Conservation (phyloP, 441 rosid species). For the Croton laevigatus region DNA sequence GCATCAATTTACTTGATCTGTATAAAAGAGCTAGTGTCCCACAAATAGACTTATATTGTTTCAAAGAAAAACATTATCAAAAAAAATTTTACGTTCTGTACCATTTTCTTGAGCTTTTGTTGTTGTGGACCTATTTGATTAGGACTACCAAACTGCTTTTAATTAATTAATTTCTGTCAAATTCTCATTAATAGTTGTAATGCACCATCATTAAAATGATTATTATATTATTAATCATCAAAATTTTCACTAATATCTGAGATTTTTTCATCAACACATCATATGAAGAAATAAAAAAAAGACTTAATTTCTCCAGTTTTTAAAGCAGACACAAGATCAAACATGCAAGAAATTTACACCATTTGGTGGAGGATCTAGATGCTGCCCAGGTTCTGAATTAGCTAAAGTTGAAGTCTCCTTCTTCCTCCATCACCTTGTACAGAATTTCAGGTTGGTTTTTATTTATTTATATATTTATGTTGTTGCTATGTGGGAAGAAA, state of each 20-base stretch:
- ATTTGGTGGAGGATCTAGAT: conserved; percentile 70
- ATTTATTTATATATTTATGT: background rate
- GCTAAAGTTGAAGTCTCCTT: conserved; percentile 64
- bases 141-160: conserved; percentile 15
- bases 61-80: no score
- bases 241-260: background rate
- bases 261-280: no score
- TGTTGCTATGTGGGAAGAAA: no score
- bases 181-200: conserved; percentile 4
- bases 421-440: conserved; percentile 64
- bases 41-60: background rate
- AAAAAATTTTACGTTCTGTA: background rate
- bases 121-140: conserved; percentile 20
- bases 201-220: background rate
- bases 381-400: conserved; percentile 67
- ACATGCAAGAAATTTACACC: conserved; percentile 56
- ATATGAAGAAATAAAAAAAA: no score
- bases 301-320: no score
- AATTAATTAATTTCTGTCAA: background rate
- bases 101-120: background rate
- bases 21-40: background rate
- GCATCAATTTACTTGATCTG: background rate
- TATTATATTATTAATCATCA: background rate
- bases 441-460: conserved; percentile 44
- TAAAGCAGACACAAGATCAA: conserved; percentile 39